Evolutionary conservation across 1,284 basidiomycete genomes (phyloP).

Genomic region (Apiotrichum sp.): DNA sequence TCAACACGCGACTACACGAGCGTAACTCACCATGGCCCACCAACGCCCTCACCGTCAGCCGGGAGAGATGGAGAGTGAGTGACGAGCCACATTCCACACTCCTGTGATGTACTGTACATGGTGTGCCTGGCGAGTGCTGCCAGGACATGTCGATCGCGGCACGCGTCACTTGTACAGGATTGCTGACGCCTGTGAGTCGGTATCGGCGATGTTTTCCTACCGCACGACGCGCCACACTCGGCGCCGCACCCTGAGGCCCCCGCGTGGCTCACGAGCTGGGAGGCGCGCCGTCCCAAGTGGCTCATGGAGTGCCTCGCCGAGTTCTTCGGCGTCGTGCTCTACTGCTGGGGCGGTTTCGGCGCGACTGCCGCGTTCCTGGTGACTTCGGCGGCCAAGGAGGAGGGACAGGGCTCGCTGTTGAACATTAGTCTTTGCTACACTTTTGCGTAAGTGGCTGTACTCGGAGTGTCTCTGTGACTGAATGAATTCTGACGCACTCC

Average conservation of each 20-base stretch:
- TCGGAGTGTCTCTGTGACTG: too few relatives aligned
- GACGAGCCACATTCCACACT: too few relatives aligned
- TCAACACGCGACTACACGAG: too few relatives aligned
- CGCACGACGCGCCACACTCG: conserved; percentile 1
- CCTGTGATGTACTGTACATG: too few relatives aligned
- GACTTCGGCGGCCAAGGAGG: neutral
- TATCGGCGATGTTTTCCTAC: conserved; percentile 10
- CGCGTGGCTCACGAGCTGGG: conserved; percentile 7
- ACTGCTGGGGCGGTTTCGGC: conserved; percentile 13
- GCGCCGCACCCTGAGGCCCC: conserved; percentile 6
- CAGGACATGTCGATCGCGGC: neutral
- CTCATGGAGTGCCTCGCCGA: conserved; percentile 12
- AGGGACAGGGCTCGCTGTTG: conserved; percentile 4
- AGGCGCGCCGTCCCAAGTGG: conserved; percentile 7
- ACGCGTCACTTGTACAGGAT: neutral
- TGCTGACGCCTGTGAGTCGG: conserved; percentile 8
- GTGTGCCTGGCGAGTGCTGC: too few relatives aligned
- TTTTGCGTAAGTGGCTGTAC: neutral
- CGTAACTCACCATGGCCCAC: conserved; percentile 1
- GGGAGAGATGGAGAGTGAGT: conserved; percentile 12
- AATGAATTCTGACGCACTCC: neutral
- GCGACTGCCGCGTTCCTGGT: conserved; percentile 2
- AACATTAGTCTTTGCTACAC: conserved; percentile 10
- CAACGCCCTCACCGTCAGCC: conserved; percentile 6
- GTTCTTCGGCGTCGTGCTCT: conserved; percentile 11